Conservation (phyloP, 2,329 filamentous ascomycete genomes). For the Paraphaeosphaeria minitans region DNA sequence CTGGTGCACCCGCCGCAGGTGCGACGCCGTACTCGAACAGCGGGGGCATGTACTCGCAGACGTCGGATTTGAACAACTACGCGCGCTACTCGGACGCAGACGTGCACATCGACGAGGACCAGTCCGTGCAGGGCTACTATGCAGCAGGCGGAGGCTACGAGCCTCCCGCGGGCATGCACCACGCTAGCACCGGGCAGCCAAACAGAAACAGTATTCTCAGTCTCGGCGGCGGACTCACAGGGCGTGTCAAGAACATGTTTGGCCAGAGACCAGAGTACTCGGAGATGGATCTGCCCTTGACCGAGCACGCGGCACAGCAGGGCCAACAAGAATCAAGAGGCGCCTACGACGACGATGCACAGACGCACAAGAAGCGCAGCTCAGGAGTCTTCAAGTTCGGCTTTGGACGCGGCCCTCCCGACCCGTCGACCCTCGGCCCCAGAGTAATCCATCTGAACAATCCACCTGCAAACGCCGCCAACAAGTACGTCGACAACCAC, state of each 20-base stretch:
- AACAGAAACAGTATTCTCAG: constrained; percentile 89
- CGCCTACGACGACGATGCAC: constrained; percentile 38
- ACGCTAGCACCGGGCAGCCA: constrained; percentile 62
- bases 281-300: constrained; percentile 97
- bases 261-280: constrained; percentile 88
- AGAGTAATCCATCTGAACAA: constrained; percentile 97
- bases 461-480: constrained; percentile 82
- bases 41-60: constrained; percentile 68
- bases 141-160: constrained; percentile 68
- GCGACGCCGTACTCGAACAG: constrained; percentile 43
- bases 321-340: constrained; percentile 48
- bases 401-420: constrained; percentile 80
- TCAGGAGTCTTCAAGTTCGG: constrained; percentile 84
- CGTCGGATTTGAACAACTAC: constrained; percentile 84
- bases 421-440: constrained; percentile 89
- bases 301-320: constrained; percentile 68
- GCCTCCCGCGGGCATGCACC: constrained; percentile 53
- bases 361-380: constrained; percentile 49
- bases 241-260: constrained; percentile 85
- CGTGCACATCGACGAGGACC: constrained; percentile 77
- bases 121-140: constrained; percentile 77
- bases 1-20: constrained; percentile 46
- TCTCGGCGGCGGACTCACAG: constrained; percentile 84
- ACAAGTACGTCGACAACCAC: constrained; percentile 95
- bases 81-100: constrained; percentile 90